These are phyloP conservation scores for Ceratocystis lukuohia DNA, from an alignment of 2,329 filamentous ascomycete species.

Conservation along the genomic window DNA sequence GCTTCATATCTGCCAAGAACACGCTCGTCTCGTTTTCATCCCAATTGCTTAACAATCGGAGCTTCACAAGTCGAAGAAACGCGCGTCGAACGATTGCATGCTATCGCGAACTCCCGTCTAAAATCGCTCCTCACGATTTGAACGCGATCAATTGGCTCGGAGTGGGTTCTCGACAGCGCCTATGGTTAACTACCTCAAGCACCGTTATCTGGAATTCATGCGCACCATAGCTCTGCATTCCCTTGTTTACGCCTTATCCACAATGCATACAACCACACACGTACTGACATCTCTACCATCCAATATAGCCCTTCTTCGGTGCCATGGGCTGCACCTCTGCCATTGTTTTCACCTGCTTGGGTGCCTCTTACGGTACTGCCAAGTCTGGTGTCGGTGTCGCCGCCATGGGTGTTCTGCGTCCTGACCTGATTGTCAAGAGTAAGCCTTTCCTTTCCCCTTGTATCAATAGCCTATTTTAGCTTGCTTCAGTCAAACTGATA, in stretches of 20 bases:
- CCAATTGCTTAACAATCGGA: not conserved
- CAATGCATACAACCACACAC: not conserved
- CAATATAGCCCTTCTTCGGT: conserved; percentile 71
- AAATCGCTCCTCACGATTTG: not conserved
- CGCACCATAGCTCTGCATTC: too few species aligned
- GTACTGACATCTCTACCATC: conserved; percentile 25
- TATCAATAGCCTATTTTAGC: too few species aligned
- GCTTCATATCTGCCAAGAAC: not conserved
- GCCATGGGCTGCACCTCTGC: conserved; percentile 95
- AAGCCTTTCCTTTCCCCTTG: conserved; percentile 24
- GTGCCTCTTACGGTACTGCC: conserved; percentile 94
- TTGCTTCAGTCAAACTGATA: too few species aligned
- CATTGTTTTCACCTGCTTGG: conserved; percentile 93
- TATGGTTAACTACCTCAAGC: conserved; percentile 11
- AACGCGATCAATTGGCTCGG: not conserved
- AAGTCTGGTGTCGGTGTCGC: conserved; percentile 99
- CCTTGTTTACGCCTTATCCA: not conserved
- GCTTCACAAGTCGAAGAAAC: not conserved
- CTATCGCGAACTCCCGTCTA: not conserved
- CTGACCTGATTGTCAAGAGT: conserved; percentile 99
- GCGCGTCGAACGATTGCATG: not conserved
- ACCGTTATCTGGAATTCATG: too few species aligned
- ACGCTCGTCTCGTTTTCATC: not conserved
- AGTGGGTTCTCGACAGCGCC: conserved; percentile 22
- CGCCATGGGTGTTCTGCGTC: conserved; percentile 93